phyloP scores from a whole-genome alignment of 345 rosid species.

The Syzygium jambos region DNA sequence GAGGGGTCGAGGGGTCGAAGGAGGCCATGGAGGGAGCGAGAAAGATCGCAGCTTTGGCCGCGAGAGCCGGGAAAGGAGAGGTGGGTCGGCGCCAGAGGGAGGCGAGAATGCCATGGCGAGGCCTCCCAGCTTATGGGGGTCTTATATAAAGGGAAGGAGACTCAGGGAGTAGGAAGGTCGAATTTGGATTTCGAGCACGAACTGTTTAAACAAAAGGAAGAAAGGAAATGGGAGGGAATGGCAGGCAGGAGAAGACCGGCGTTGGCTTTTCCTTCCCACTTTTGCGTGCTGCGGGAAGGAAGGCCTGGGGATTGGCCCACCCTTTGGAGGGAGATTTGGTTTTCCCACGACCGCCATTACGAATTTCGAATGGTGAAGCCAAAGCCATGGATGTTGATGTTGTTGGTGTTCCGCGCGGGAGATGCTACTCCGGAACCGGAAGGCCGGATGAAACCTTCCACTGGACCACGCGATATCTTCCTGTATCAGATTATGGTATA shows the following conservation, averaged over 20 bases:
- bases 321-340: not conserved
- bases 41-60: not conserved
- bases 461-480: not conserved
- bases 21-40: constrained; percentile 26
- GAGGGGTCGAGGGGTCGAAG: constrained; percentile 20
- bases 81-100: not conserved
- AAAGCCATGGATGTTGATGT: not conserved
- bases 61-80: not conserved
- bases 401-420: not conserved
- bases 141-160: not conserved
- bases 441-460: no score
- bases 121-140: not conserved
- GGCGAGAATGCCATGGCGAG: not conserved
- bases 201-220: not conserved
- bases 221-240: constrained; percentile 2
- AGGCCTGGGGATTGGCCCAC: not conserved
- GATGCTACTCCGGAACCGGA: not conserved
- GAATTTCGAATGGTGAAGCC: not conserved
- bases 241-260: constrained; percentile 10
- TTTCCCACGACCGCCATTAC: not conserved
- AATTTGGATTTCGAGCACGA: not conserved
- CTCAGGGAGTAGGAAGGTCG: not conserved
- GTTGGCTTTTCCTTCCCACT: not conserved
- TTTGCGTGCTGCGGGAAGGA: not conserved
- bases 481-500: no score